Evolutionary conservation across 306 rosid species (phyloP).

Genomic region (Pterocarpus santalinus): DNA sequence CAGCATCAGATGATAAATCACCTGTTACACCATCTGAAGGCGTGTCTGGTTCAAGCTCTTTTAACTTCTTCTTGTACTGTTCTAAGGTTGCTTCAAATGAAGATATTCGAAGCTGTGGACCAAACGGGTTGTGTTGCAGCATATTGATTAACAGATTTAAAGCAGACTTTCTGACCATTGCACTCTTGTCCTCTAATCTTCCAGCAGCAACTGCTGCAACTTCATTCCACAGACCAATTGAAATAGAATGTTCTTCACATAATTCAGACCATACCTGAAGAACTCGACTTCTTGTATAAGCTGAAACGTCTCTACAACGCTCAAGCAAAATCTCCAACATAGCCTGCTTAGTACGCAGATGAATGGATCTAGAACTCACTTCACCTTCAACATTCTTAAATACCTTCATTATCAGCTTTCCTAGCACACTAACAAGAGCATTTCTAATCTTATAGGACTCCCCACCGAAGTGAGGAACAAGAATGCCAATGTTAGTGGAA

Average conservation of each 20-base stretch:
- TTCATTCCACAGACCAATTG: constrained; percentile 98
- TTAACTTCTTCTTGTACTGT: constrained; percentile 79
- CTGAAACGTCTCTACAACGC: constrained; percentile 97
- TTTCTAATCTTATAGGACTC: constrained; percentile 95
- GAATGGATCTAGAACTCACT: constrained; percentile 75
- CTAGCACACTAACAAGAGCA: constrained; percentile 88
- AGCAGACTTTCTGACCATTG: constrained; percentile 91
- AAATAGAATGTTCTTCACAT: constrained; percentile 88
- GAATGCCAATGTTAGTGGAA: constrained; percentile 88
- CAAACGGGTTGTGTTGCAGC: constrained; percentile 98
- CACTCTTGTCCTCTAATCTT: constrained; percentile 97
- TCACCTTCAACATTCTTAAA: constrained; percentile 87
- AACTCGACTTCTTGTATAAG: constrained; percentile 94
- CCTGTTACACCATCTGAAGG: constrained; percentile 57
- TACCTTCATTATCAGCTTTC: constrained; percentile 86
- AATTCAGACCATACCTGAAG: constrained; percentile 98
- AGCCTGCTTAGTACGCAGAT: constrained; percentile 93
- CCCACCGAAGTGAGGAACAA: constrained; percentile 95
- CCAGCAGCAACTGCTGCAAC: constrained; percentile 91
- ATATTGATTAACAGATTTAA: constrained; percentile 83
- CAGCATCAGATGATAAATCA: constrained; percentile 57
- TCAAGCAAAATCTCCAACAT: constrained; percentile 96
- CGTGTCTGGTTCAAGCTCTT: constrained; percentile 74
- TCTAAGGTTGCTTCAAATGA: constrained; percentile 93
- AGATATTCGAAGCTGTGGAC: constrained; percentile 87